A percentile compares a stretch with the other conserved stretches of the same genome.
These are phyloP conservation scores for Pueraria montana DNA, from an alignment of 306 rosid species.

Conservation along the genomic window DNA sequence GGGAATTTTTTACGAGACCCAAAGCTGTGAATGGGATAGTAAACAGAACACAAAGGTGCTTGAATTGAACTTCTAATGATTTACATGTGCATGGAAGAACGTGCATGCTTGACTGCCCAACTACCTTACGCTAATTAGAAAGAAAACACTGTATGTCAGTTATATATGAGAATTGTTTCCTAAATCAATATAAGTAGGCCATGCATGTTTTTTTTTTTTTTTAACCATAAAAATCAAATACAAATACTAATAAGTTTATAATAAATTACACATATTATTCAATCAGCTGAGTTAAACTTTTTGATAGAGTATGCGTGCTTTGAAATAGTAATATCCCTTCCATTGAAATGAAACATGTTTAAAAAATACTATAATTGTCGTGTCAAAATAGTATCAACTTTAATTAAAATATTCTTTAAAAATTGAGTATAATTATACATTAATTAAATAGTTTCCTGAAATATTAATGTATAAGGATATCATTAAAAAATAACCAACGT, in stretches of 20 bases:
- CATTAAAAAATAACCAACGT: neutral
- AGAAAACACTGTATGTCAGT: slow-evolving; percentile 34
- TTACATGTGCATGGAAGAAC: slow-evolving; percentile 61
- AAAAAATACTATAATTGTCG: too few species aligned
- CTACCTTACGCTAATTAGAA: slow-evolving; percentile 34
- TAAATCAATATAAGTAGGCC: slow-evolving; percentile 15
- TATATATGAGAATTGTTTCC: slow-evolving; percentile 5
- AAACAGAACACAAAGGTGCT: slow-evolving; percentile 59
- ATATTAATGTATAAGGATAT: neutral
- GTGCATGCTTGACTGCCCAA: slow-evolving; percentile 57
- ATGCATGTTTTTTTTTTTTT: slow-evolving; percentile 22
- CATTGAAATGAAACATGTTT: too few species aligned
- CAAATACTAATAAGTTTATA: too few species aligned
- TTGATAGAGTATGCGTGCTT: too few species aligned
- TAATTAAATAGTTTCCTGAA: neutral
- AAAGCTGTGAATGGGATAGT: slow-evolving; percentile 49
- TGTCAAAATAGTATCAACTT: neutral
- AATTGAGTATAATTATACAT: neutral
- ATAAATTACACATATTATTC: too few species aligned
- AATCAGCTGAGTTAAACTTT: too few species aligned
- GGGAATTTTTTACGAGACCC: slow-evolving; percentile 55
- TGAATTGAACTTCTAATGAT: slow-evolving; percentile 54
- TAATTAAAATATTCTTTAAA: neutral
- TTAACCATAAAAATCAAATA: too few species aligned
- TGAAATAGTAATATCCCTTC: neutral